Percentiles rank a stretch among this genome's conserved stretches.
Evolutionary conservation across 2,329 filamentous ascomycete genomes (phyloP).

Genomic region (Arachnomyces sp.): DNA sequence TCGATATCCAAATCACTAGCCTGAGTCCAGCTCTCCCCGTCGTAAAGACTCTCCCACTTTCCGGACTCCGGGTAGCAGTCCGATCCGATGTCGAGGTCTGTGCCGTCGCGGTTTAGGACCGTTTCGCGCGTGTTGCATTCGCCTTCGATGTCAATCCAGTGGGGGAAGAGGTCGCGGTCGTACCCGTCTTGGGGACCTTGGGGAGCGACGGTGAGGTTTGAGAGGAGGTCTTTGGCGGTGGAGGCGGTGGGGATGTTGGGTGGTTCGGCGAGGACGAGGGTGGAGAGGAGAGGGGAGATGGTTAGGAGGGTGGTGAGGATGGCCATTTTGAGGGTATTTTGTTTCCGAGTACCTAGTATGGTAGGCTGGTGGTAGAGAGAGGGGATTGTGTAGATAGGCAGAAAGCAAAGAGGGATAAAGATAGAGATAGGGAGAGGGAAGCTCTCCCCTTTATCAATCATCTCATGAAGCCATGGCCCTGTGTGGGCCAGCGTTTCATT

Average conservation of each 20-base stretch:
- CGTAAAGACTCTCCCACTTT: conserved; percentile 64
- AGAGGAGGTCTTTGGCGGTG: conserved; percentile 52
- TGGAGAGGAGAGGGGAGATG: conserved; percentile 13
- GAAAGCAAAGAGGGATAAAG: neutral
- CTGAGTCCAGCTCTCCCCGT: conserved; percentile 62
- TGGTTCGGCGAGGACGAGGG: conserved; percentile 32
- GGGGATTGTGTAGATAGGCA: too few relatives aligned
- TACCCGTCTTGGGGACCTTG: conserved; percentile 52
- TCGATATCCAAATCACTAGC: conserved; percentile 72
- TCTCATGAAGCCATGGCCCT: too few relatives aligned
- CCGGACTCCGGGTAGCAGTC: conserved; percentile 60
- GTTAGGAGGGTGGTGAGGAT: conserved; percentile 14
- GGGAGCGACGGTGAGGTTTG: conserved; percentile 50
- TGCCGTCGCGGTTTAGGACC: conserved; percentile 68
- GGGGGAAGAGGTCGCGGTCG: conserved; percentile 60
- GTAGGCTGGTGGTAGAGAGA: conserved; percentile 1
- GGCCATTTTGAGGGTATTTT: too few relatives aligned
- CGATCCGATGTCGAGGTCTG: conserved; percentile 49
- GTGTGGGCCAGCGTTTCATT: too few relatives aligned
- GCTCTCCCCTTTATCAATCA: too few relatives aligned
- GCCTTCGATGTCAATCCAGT: conserved; percentile 61
- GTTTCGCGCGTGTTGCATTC: conserved; percentile 65
- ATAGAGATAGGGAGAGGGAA: neutral
- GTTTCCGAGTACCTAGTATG: too few relatives aligned
- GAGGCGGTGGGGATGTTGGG: conserved; percentile 57